Base-by-base conservation (phyloP, 2,329 filamentous ascomycete genomes). In the Furcasterigmium furcatum region DNA sequence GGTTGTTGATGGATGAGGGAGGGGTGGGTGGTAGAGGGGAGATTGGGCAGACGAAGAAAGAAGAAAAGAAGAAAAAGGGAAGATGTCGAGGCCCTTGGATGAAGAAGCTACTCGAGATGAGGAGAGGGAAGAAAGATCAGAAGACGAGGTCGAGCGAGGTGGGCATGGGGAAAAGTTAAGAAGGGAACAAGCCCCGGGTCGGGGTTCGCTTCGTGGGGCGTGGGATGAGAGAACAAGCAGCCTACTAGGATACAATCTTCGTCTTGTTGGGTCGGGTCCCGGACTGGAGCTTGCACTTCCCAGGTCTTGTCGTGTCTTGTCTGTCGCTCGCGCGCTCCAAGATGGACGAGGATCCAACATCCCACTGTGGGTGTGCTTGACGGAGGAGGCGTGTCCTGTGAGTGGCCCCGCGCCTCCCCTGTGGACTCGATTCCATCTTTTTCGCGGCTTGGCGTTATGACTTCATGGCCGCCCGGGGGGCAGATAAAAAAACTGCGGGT, bases 211-310 rank as follows among this genome's bases (percentile, higher is more conserved):
- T 36, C 34, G 34, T 44, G 46, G 47, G 38, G 32, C 21, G 43
- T 47, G 36, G 49, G 46, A 41, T 34, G 42, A 50, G 47, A 47
- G n/a, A n/a, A n/a, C n/a, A n/a, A n/a, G n/a, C n/a, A n/a, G n/a
- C n/a, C n/a, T n/a, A n/a, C n/a, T n/a, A 47, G 49, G 46, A 51
- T 47, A 19, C 24, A 27, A 27, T 42, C 27, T 36, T 27, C n/a
- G n/a, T n/a, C 34, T 16, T 36, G 34, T 18, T 36, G 16, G 34
- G n/a, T n/a, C 16, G 30, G 14, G 14, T 34, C 14, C 14, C 30
- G 30, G 30, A 34, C 39, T 14, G 36, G 40, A 14, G 41, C 6
- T 32, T 27, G 21, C 5, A 18, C 34, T 9, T 36, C n/a, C 34
- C 16, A 36, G 34, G 34, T n/a, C 21, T 36, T 36, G 34, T 36